These are phyloP conservation scores for Spiromastix sp. DNA, from an alignment of 2,329 filamentous ascomycete species.

Conservation along the genomic window DNA sequence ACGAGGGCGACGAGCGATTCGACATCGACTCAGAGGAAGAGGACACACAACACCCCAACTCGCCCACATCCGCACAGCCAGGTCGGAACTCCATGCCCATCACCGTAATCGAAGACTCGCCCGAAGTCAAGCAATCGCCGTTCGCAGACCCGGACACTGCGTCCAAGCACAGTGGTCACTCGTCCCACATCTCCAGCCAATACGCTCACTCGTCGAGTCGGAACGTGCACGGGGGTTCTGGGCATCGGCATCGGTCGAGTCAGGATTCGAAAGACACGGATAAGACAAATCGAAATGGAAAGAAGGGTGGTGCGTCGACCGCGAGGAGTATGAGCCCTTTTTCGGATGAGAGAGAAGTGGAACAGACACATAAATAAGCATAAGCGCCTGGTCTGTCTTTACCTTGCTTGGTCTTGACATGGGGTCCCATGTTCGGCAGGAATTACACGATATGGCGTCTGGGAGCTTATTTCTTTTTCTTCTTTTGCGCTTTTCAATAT, in stretches of 20 bases:
- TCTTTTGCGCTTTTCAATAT: too few species aligned
- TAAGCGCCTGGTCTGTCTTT: too few species aligned
- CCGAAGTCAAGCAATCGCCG: slow-evolving; percentile 17
- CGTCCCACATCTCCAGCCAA: slow-evolving; percentile 6
- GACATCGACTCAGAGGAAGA: slow-evolving; percentile 21
- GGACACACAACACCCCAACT: too few species aligned
- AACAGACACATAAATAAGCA: too few species aligned
- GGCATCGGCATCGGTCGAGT: slow-evolving; percentile 14
- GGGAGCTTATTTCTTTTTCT: too few species aligned
- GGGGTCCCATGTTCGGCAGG: too few species aligned
- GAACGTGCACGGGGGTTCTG: slow-evolving; percentile 6
- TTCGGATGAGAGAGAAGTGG: slow-evolving; percentile 34
- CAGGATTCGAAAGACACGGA: slow-evolving; percentile 22
- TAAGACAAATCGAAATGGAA: slow-evolving; percentile 11
- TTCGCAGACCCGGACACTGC: slow-evolving; percentile 12
- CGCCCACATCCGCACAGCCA: slow-evolving; percentile 7
- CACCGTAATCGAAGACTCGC: slow-evolving; percentile 21
- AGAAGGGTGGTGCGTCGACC: not conserved
- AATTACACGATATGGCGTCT: too few species aligned
- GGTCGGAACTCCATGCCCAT: slow-evolving; percentile 15
- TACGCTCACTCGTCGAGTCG: slow-evolving; percentile 5
- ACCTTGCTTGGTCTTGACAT: too few species aligned
- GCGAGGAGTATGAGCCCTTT: slow-evolving; percentile 30
- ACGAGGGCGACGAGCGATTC: slow-evolving; percentile 11
- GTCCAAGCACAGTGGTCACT: slow-evolving; percentile 11